Conservation (phyloP, 2,329 filamentous ascomycete species). For the Colletotrichum sp. region DNA sequence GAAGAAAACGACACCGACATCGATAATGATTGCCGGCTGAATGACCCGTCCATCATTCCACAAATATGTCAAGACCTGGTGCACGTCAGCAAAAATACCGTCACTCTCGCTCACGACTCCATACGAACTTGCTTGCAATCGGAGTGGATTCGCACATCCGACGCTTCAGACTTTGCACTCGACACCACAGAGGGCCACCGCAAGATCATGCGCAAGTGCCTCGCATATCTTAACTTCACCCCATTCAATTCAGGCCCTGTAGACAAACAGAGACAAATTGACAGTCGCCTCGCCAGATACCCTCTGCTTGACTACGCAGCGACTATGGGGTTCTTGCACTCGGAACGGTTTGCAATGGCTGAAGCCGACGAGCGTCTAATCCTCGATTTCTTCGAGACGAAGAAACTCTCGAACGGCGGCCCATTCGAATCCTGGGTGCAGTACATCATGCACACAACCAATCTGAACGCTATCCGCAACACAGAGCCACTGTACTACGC, state of each 20-base stretch:
- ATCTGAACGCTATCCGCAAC: slow-evolving; percentile 7
- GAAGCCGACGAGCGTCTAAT: slow-evolving; percentile 20
- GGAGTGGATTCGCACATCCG: slow-evolving; percentile 20
- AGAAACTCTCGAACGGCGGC: slow-evolving; percentile 17
- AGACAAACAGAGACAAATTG: background rate
- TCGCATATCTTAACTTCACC: slow-evolving; percentile 23
- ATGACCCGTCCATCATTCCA: slow-evolving; percentile 19
- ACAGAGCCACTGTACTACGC: slow-evolving; percentile 28
- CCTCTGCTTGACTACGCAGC: slow-evolving; percentile 22
- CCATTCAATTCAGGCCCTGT: slow-evolving; percentile 22
- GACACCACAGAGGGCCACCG: slow-evolving; percentile 16
- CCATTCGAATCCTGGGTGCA: slow-evolving; percentile 28
- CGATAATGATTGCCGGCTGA: slow-evolving; percentile 27
- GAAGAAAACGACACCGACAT: slow-evolving; percentile 25
- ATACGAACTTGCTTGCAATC: slow-evolving; percentile 24
- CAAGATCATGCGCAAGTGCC: slow-evolving; percentile 26
- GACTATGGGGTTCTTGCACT: slow-evolving; percentile 25
- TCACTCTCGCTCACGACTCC: slow-evolving; percentile 28
- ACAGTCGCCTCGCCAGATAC: slow-evolving; percentile 1
- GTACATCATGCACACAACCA: slow-evolving; percentile 14
- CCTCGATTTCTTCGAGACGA: slow-evolving; percentile 25
- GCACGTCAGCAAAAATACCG: background rate
- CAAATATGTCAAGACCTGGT: slow-evolving; percentile 25
- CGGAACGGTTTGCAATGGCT: slow-evolving; percentile 8
- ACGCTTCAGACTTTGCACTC: slow-evolving; percentile 24